Base-by-base conservation (phyloP, 768 basidiomycete species). In the Coprinopsis cinerea region DNA sequence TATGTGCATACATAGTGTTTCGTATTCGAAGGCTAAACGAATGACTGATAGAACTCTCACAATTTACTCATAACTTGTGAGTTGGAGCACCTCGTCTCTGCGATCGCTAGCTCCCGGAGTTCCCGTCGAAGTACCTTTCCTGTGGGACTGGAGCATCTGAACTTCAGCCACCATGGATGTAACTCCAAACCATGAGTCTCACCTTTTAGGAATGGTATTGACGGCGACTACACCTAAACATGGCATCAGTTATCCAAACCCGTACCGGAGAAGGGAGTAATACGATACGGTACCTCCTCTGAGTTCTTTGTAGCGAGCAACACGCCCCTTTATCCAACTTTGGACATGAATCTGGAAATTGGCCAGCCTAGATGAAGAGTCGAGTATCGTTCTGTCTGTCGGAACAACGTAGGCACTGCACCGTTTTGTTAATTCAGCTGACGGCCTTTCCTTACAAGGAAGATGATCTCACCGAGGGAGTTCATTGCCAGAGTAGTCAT, bases 291-390 rank as follows among this genome's bases (percentile, higher is more conserved):
- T 57, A 61, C 81, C 90, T 46, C 84, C 85, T 30, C 86, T 72
- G 10, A 88, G 59, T 24, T 63, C 68, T 59, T 86, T 88, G 62
- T 86, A 81, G 37, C 69, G 67, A 0, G 80, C 75, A 17, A 84
- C 83, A 35, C 75, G 72, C 22, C 53, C 48, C 22, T 69, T 63
- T 18, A 81, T 67, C 85, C 85, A 88, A 4, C 61, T 57, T 37
- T 71, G 69, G 11, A 85, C 69, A 9, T 68, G 58, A 15, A 63
- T 24, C 11, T 64, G 70, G 47, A 83, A 77, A 3, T 44, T 54
- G 6, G 44, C 55, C 48, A 64, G 64, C 22, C 62, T 65, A 14
- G 55, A 53, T 2, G 36, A 10, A 2, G 60, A 57, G 25, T 53
- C n/a, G 52, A 52, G 39, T 41, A 51, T 51, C 28, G 53, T 39